Base-by-base conservation (phyloP, 805 yeast genomes). In the Wickerhamiella azymoides region DNA sequence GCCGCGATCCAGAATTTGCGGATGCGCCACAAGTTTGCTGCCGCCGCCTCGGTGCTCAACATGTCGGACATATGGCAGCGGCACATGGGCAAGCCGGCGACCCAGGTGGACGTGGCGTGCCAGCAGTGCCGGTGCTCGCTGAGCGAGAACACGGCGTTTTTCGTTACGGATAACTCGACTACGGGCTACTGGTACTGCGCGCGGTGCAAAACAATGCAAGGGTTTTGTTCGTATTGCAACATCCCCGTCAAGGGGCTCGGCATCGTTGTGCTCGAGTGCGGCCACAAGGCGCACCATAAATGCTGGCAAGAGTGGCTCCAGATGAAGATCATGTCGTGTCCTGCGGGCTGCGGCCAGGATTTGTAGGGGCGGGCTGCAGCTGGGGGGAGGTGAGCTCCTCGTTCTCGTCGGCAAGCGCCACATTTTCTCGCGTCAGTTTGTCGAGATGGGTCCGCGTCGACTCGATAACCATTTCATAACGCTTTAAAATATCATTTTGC, bases 171-270 rank as follows among this genome's bases (percentile, higher is more conserved):
- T 16, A 62, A 66, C 35, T 47, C 54, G 4, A 61, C 59, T 30
- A 74, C 76, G 55, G 94, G 93, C 1, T 78, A 71, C 54, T 86
- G 95, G 94, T 83, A 79, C 60, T 88, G 96, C 63, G 84, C 77
- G 45, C 69, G 68, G 18, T 88, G 96, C 60, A 63, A 69, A 10
- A 66, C 63, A 43, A 65, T 66, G 13, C 77, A 76, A 49, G 79
- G 76, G 48, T 71, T 77, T n/a, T 88, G 96, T 61, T 70, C 79
- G 24, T 74, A 79, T 50, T 88, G 96, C 61, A 71, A 79, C 50
- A 80, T 74, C 56, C 84, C 94, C 0, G 68, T 88, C 55, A 75
- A 73, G 52, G 93, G 93, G 0, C 66, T 82, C 47, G 71, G 79
- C 13, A 73, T 82, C 13, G 72, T 66, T 50, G 64, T 68, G 49